These are phyloP conservation scores for Oryza glaberrima DNA, from an alignment of 176 grass and related monocot genomes.

Conservation along the genomic window DNA sequence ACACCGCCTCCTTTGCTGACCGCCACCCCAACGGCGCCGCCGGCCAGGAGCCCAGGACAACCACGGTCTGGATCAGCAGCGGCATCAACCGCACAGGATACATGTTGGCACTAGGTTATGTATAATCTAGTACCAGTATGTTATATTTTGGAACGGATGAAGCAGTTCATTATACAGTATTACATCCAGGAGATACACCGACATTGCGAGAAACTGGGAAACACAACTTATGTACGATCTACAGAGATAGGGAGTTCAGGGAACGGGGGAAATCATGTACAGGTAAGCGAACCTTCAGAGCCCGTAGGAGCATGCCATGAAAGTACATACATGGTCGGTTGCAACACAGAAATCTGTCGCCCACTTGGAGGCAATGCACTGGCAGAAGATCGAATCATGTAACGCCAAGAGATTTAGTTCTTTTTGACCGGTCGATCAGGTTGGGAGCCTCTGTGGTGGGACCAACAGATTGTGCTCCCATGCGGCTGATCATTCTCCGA, in stretches of 20 bases:
- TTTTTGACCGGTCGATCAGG: neutral
- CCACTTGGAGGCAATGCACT: neutral
- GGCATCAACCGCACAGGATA: conserved; percentile 47
- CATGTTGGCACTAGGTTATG: conserved; percentile 17
- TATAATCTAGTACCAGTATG: no score
- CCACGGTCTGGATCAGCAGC: conserved; percentile 28
- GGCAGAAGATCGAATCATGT: conserved; percentile 13
- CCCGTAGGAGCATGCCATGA: conserved; percentile 7
- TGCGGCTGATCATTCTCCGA: conserved; percentile 31
- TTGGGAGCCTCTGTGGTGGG: conserved; percentile 14
- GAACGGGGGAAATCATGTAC: conserved; percentile 1
- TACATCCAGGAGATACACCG: neutral
- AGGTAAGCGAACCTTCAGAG: neutral
- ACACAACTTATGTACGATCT: neutral
- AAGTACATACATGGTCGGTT: neutral
- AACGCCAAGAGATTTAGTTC: neutral
- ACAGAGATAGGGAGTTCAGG: neutral
- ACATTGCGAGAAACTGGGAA: neutral
- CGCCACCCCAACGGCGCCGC: neutral
- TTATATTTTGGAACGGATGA: no score
- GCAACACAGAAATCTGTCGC: neutral
- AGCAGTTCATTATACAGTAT: no score
- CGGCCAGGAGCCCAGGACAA: neutral
- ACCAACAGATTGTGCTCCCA: conserved; percentile 12
- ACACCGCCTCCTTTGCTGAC: conserved; percentile 34